Conservation (phyloP, 208 protist species). For the Wallacemonas sp. region DNA sequence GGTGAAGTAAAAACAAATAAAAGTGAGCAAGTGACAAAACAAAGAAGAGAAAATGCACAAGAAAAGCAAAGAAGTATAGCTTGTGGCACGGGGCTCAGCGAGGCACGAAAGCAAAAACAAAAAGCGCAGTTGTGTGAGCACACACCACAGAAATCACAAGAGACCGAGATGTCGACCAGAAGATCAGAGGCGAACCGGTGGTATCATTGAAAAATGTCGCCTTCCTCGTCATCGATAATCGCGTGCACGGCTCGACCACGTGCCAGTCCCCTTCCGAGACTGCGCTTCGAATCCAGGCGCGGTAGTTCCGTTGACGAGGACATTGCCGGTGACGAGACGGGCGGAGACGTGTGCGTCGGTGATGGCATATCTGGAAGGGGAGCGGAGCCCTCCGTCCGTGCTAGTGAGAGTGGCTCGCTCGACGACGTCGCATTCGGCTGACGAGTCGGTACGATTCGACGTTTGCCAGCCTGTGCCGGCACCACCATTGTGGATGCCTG, state of each 20-base stretch:
- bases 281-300: not conserved
- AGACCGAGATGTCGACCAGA: not conserved
- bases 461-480: not conserved
- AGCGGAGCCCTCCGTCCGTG: not conserved
- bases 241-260: conserved; percentile 7
- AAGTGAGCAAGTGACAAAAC: no score
- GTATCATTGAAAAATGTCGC: conserved; percentile 1
- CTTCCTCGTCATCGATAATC: conserved; percentile 12
- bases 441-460: not conserved
- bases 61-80: not conserved
- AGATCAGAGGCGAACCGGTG: not conserved
- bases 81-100: no score
- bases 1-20: not conserved
- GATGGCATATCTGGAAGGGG: no score
- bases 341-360: no score
- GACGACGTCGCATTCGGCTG: no score
- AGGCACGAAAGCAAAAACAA: no score
- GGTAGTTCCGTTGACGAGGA: not conserved
- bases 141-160: not conserved
- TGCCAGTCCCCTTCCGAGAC: not conserved
- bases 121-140: not conserved
- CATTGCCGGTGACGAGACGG: not conserved
- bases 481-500: not conserved
- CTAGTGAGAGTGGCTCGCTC: no score
- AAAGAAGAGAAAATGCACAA: conserved; percentile 3